Base-by-base conservation (phyloP, 2,329 filamentous ascomycete genomes). In the Cercospora citrullina region DNA sequence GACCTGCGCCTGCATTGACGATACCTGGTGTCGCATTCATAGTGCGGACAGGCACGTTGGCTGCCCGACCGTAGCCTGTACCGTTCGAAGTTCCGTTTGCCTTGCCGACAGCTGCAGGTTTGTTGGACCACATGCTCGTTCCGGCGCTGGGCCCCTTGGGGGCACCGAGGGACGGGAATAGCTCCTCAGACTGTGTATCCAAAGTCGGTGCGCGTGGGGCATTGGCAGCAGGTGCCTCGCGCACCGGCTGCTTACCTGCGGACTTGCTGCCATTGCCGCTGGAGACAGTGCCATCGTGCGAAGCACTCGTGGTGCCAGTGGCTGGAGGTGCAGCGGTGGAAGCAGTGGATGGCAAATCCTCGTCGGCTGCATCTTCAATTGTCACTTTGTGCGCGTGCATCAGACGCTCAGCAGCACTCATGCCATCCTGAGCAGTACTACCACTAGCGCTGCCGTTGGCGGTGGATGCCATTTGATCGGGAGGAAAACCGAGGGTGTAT, bases 91-190 rank as follows among this genome's bases (percentile, higher is more conserved):
- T 73, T 51, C 78, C 85, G 71, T 81, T 81, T 45, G 80, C 79
- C 72, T 82, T 84, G 61, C 78, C 79, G 64, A 84, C 78, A 53
- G 82, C 81, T 26, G 84, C 80, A 67, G 85, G 83, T 78, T 85
- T 89, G 81, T 90, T 91, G 71, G 91, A 91, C 93, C 94, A 97
- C 73, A 91, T 89, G 57, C 90, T 88, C 58, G 90, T 85, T 68
- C 88, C 85, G 72, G 87, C 86, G 70, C 86, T 80, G 18, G 81
- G 80, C 36, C 88, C 83, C 80, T 93, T 94, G 63, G 88, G 84
- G 70, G 87, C 86, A 64, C 94, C 94, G 58, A 99, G 87, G 74
- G 94, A 90, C n/a, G 95, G 95, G 85, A 99, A 99, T 68, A 92
- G 84, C 80, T 98, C 94, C 77, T 96, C 91, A 18, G 92, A 96